Percentiles rank a stretch among this genome's conserved stretches.
Conservation (phyloP, 345 rosid species). For the Euphorbia peplus region DNA sequence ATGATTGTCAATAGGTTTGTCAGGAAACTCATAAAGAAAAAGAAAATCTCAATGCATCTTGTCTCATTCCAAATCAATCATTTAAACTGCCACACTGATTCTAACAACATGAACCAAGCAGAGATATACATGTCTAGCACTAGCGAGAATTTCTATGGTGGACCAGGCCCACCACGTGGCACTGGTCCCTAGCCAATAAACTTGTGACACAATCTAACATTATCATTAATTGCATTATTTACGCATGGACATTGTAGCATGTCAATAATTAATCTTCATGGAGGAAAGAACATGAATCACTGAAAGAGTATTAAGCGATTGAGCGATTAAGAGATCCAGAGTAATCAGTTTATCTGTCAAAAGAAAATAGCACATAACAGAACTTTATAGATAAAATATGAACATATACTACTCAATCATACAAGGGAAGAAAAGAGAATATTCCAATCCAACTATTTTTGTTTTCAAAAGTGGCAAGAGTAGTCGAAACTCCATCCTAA, state of each 20-base stretch:
- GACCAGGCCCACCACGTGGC: no score
- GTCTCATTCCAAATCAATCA: background rate
- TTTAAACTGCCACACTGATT: background rate
- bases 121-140: background rate
- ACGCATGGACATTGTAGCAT: background rate
- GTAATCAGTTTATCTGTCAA: no score
- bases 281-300: background rate
- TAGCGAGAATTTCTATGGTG: no score
- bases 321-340: background rate
- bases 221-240: no score
- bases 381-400: no score
- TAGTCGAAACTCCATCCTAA: no score
- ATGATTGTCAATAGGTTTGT: no score
- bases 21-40: background rate
- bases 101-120: conserved; percentile 1
- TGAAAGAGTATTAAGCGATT: background rate
- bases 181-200: no score
- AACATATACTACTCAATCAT: background rate
- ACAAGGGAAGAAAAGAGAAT: no score
- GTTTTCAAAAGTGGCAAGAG: no score
- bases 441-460: no score
- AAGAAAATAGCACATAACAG: background rate
- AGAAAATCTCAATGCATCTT: background rate
- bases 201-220: no score
- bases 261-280: background rate